Conservation (phyloP, 805 yeast genomes). For the Cyberlindnera misumaiensis region DNA sequence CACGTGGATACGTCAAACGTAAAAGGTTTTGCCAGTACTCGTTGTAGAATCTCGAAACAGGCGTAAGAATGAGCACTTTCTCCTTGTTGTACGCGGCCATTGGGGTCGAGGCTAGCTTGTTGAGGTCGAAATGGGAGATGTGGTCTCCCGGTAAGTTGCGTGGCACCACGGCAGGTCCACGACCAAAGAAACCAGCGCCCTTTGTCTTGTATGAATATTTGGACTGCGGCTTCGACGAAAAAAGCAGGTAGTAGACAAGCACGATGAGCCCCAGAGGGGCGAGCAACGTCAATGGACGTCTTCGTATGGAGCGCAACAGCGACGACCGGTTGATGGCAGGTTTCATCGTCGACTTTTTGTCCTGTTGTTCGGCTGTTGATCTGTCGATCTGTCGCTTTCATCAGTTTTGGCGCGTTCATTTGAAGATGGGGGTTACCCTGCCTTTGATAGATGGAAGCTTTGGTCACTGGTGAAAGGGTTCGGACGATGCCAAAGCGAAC, state of each 20-base stretch:
- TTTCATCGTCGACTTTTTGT: conserved; percentile 13
- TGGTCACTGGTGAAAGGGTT: no score
- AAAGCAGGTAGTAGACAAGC: conserved; percentile 35
- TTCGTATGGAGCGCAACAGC: conserved; percentile 49
- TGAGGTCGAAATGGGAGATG: conserved; percentile 78
- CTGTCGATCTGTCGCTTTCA: not conserved
- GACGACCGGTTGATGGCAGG: conserved; percentile 25
- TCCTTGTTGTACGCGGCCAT: conserved; percentile 72
- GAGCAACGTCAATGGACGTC: conserved; percentile 43
- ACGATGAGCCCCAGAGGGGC: conserved; percentile 40
- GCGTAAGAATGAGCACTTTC: conserved; percentile 80
- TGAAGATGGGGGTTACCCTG: no score
- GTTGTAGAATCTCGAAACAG: conserved; percentile 79
- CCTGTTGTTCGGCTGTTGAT: not conserved
- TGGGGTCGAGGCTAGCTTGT: conserved; percentile 64
- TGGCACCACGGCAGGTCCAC: conserved; percentile 50
- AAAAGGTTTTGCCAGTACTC: conserved; percentile 85
- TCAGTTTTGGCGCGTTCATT: not conserved
- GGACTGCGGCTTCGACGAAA: conserved; percentile 25
- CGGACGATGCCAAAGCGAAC: no score
- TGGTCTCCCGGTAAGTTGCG: conserved; percentile 63
- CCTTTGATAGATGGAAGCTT: no score
- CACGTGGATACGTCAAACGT: conserved; percentile 74
- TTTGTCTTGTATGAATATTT: conserved; percentile 23
- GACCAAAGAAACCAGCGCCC: conserved; percentile 27